Evolutionary conservation across 306 rosid genomes (phyloP).

Genomic region (Quercus variabilis): DNA sequence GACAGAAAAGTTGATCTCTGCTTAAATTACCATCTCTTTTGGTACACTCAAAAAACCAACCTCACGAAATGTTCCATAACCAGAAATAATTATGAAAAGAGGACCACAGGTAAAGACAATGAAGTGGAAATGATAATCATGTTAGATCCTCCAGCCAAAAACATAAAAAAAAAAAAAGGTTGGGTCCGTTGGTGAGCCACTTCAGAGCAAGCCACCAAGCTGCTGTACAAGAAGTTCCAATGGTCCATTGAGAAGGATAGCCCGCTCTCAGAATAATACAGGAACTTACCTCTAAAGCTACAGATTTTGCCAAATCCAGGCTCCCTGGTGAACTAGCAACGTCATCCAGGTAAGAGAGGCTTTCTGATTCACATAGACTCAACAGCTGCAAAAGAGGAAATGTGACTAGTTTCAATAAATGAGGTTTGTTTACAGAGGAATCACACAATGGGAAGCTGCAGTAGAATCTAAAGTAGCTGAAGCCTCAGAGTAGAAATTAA

Average conservation of each 20-base stretch:
- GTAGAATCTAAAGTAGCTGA: conserved; percentile 21
- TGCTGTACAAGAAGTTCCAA: background rate
- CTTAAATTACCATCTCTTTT: background rate
- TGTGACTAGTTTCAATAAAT: conserved; percentile 10
- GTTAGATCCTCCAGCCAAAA: background rate
- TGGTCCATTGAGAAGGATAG: background rate
- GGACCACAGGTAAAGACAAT: too few species aligned
- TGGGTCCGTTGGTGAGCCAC: background rate
- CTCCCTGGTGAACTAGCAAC: conserved; percentile 66
- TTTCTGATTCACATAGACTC: conserved; percentile 86
- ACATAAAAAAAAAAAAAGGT: background rate
- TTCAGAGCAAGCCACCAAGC: background rate
- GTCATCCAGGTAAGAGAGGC: conserved; percentile 83
- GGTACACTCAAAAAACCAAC: conserved; percentile 3
- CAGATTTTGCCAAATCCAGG: conserved; percentile 81
- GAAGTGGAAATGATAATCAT: background rate
- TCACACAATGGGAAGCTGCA: conserved; percentile 20
- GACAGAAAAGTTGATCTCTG: background rate
- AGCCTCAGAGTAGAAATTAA: conserved; percentile 8
- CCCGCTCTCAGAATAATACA: background rate
- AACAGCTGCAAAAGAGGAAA: conserved; percentile 56
- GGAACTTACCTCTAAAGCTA: conserved; percentile 74
- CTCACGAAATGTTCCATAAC: background rate
- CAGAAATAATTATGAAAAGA: background rate
- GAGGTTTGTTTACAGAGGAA: background rate